Conservation (phyloP, 2,329 filamentous ascomycete species). For the Phaeosphaeria sp. region DNA sequence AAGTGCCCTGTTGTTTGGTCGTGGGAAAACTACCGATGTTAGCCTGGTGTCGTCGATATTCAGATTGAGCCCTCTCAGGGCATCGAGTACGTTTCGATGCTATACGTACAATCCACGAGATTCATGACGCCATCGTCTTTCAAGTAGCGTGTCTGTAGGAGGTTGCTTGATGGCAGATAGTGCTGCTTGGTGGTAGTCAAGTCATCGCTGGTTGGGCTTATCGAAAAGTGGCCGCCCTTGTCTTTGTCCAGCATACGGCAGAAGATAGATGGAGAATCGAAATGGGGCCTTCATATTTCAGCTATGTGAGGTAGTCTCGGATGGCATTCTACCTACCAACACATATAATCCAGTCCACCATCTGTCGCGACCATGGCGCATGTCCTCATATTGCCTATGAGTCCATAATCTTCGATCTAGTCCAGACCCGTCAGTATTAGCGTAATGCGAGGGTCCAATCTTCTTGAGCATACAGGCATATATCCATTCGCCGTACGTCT, state of each 20-base stretch:
- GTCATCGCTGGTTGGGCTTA: slow-evolving; percentile 57
- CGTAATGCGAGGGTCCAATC: too few species aligned
- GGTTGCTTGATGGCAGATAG: slow-evolving; percentile 76
- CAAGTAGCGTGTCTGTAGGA: slow-evolving; percentile 79
- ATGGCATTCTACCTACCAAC: slow-evolving; percentile 62
- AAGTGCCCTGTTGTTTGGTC: slow-evolving; percentile 64
- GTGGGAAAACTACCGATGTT: slow-evolving; percentile 63
- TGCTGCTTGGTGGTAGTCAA: slow-evolving; percentile 76
- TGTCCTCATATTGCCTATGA: slow-evolving; percentile 82
- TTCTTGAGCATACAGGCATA: slow-evolving; percentile 20
- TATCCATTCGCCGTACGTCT: slow-evolving; percentile 35
- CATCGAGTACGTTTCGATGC: not conserved
- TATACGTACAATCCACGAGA: slow-evolving; percentile 65
- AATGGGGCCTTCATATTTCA: slow-evolving; percentile 67
- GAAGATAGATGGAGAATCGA: slow-evolving; percentile 79
- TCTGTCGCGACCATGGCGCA: slow-evolving; percentile 52
- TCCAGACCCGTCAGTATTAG: not conserved
- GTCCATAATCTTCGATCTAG: slow-evolving; percentile 71
- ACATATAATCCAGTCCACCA: slow-evolving; percentile 75
- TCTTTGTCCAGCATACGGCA: slow-evolving; percentile 76
- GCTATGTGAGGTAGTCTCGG: not conserved
- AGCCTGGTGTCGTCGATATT: not conserved
- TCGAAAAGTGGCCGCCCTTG: slow-evolving; percentile 76
- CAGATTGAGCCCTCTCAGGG: not conserved
- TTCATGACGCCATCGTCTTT: slow-evolving; percentile 77